Conservation (phyloP, 768 basidiomycete species). For the Udeniomyces megalosporus region DNA sequence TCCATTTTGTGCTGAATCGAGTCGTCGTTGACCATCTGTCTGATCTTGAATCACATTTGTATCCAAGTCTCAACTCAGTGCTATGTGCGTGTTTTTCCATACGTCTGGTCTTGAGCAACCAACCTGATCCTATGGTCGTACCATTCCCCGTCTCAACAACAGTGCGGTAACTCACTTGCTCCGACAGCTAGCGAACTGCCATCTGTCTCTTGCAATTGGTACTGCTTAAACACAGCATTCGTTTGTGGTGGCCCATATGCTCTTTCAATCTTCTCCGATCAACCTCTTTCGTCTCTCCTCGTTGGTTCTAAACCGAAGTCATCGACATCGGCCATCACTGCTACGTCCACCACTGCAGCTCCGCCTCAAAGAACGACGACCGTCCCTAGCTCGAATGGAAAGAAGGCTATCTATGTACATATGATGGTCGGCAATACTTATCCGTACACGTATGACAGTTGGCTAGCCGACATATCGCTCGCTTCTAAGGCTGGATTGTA, state of each 20-base stretch:
- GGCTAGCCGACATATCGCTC: slow-evolving; percentile 37
- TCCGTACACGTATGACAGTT: slow-evolving; percentile 41
- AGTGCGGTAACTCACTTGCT: too few relatives aligned
- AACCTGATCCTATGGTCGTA: too few relatives aligned
- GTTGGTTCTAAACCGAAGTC: not conserved
- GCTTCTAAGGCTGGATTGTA: slow-evolving; percentile 46
- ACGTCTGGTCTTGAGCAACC: too few relatives aligned
- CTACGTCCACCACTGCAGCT: not conserved
- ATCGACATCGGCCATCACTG: not conserved
- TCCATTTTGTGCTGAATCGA: too few relatives aligned
- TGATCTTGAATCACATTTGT: too few relatives aligned
- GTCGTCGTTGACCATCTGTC: too few relatives aligned
- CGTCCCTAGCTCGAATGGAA: slow-evolving; percentile 23
- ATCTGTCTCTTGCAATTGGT: too few relatives aligned
- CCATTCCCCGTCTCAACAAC: too few relatives aligned
- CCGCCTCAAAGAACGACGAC: slow-evolving; percentile 1
- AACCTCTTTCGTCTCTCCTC: not conserved
- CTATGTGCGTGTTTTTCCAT: too few relatives aligned
- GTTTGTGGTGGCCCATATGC: slow-evolving; percentile 6
- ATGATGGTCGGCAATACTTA: slow-evolving; percentile 47
- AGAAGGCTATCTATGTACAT: slow-evolving; percentile 25
- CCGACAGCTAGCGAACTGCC: too few relatives aligned
- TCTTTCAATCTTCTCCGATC: slow-evolving; percentile 9
- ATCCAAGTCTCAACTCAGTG: too few relatives aligned
- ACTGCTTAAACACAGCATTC: not conserved